A percentile compares a stretch with the other conserved stretches of the same genome.
These are phyloP conservation scores for Mastigamoeba balamuthi DNA, from an alignment of 78 protist genomes.

Conservation along the genomic window DNA sequence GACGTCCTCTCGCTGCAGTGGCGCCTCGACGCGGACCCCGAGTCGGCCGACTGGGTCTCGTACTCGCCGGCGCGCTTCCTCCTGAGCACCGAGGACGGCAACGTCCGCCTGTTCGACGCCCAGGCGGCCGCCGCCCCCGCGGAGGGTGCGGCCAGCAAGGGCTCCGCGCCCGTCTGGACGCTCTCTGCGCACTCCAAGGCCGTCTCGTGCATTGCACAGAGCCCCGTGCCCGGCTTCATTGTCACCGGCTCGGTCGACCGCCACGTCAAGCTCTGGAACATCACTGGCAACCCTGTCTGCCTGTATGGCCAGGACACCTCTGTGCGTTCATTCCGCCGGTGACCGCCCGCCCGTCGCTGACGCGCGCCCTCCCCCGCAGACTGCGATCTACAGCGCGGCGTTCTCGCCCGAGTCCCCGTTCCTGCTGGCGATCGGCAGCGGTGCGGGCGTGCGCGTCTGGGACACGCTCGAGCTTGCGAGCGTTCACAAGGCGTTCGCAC, in stretches of 20 bases:
- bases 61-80: background rate
- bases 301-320: too few species aligned
- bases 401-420: too few species aligned
- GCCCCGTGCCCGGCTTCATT: constrained; percentile 12
- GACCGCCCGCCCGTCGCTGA: too few species aligned
- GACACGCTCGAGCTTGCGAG: too few species aligned
- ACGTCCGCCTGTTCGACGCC: constrained; percentile 13
- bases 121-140: constrained; percentile 19
- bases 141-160: constrained; percentile 32
- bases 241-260: constrained; percentile 37
- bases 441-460: too few species aligned
- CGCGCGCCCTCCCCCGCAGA: too few species aligned
- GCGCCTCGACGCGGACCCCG: constrained; percentile 20
- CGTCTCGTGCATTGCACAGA: constrained; percentile 12
- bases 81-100: background rate
- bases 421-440: too few species aligned
- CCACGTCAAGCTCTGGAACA: constrained; percentile 22
- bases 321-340: too few species aligned
- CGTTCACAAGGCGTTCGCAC: too few species aligned
- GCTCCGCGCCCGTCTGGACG: constrained; percentile 45
- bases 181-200: constrained; percentile 24
- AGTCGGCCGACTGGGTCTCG: constrained; percentile 24
- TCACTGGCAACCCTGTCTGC: background rate
- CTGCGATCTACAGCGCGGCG: too few species aligned
- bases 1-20: background rate